These are phyloP conservation scores for Marchantia paleacea DNA, from an alignment of 225 moss, liverwort and hornwort genomes.

Conservation along the genomic window DNA sequence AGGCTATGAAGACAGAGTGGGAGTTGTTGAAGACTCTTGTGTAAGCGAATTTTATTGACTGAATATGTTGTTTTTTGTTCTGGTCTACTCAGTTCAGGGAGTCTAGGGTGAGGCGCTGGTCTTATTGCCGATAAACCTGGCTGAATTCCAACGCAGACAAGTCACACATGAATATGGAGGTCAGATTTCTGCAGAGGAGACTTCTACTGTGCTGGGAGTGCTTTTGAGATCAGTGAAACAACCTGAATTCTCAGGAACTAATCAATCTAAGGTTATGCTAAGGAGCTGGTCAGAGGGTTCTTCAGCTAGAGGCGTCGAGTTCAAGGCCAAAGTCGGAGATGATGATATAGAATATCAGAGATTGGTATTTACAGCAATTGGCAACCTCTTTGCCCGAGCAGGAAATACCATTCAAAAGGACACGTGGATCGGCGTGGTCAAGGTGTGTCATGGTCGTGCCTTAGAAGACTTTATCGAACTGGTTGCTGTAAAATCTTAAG, in stretches of 20 bases:
- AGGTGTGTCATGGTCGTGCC: conserved; percentile 50
- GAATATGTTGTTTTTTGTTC: neutral
- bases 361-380: conserved; percentile 66
- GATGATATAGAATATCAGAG: conserved; percentile 73
- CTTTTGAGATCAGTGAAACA: conserved; percentile 48
- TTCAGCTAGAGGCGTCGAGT: conserved; percentile 34
- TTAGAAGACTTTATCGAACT: neutral
- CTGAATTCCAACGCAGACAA: conserved; percentile 47
- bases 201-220: conserved; percentile 51
- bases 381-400: conserved; percentile 65
- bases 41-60: conserved; percentile 32
- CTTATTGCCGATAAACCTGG: neutral
- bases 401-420: conserved; percentile 64
- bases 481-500: neutral
- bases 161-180: conserved; percentile 73
- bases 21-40: conserved; percentile 67
- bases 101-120: neutral
- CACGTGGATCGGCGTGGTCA: conserved; percentile 57
- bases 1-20: conserved; percentile 51
- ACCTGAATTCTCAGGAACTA: conserved; percentile 36
- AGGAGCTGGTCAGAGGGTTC: conserved; percentile 31
- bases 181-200: conserved; percentile 62
- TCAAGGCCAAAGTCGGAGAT: conserved; percentile 36
- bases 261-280: conserved; percentile 27
- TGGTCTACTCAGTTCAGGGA: neutral